These are phyloP conservation scores for Helichrysum umbraculigerum DNA, from an alignment of 129 eudicot species.

Conservation along the genomic window DNA sequence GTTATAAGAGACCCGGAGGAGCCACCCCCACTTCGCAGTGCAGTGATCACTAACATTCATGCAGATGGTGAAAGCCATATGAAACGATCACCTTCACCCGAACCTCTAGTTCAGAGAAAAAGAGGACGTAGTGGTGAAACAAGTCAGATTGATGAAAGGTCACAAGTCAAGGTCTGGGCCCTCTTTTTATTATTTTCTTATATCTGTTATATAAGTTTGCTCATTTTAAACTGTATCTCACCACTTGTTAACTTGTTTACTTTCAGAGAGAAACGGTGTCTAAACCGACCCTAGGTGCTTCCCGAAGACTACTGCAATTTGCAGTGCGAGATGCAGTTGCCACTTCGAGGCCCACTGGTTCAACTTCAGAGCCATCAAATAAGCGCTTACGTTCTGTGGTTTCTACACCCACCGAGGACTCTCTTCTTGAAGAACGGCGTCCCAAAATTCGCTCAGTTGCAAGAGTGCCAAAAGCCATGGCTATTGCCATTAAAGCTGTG, in stretches of 20 bases:
- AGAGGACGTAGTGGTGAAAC: slow-evolving; percentile 68
- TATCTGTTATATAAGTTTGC: background rate
- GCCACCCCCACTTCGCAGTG: slow-evolving; percentile 58
- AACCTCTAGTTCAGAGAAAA: slow-evolving; percentile 48
- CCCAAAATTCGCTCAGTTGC: slow-evolving; percentile 50
- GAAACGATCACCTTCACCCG: slow-evolving; percentile 51
- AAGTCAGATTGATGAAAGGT: slow-evolving; percentile 52
- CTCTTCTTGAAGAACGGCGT: slow-evolving; percentile 38
- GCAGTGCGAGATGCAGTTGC: slow-evolving; percentile 94
- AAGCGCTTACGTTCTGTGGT: slow-evolving; percentile 91
- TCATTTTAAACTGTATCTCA: background rate
- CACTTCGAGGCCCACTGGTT: slow-evolving; percentile 55
- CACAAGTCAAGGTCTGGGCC: slow-evolving; percentile 47
- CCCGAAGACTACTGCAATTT: slow-evolving; percentile 84
- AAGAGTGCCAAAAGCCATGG: slow-evolving; percentile 53
- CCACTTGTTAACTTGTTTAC: slow-evolving; percentile 21
- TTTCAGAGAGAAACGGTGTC: slow-evolving; percentile 58
- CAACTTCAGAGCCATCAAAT: slow-evolving; percentile 58
- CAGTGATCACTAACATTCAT: slow-evolving; percentile 38
- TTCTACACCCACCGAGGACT: slow-evolving; percentile 48
- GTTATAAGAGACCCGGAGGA: slow-evolving; percentile 50
- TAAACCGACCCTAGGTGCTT: slow-evolving; percentile 50
- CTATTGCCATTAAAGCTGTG: slow-evolving; percentile 74
- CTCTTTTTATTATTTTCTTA: background rate
- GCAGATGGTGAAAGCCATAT: slow-evolving; percentile 34